Evolutionary conservation across 2,329 filamentous ascomycete species (phyloP).

Genomic region (Coniochaeta sp.): DNA sequence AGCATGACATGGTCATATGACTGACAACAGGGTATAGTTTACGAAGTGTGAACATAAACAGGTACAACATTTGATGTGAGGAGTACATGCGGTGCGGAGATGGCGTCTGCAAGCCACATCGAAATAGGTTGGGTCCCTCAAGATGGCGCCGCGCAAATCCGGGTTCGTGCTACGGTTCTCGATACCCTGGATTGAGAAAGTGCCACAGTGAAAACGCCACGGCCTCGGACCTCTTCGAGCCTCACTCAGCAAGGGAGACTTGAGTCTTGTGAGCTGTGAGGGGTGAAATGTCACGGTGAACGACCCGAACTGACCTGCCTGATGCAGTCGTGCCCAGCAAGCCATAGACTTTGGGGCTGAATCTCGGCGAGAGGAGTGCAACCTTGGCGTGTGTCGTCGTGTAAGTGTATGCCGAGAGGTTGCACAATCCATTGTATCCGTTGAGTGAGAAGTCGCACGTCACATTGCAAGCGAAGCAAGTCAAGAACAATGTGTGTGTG

Average conservation of each 20-base stretch:
- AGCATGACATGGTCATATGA: too few relatives aligned
- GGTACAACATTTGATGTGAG: too few relatives aligned
- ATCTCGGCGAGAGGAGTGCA: too few relatives aligned
- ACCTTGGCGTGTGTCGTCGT: too few relatives aligned
- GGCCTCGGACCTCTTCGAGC: slow-evolving; percentile 3
- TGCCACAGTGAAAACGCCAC: slow-evolving; percentile 6
- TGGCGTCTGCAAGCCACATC: not conserved
- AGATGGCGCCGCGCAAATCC: not conserved
- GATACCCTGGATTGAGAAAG: not conserved
- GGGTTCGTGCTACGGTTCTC: not conserved
- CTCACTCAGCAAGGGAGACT: too few relatives aligned
- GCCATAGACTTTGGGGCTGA: not conserved
- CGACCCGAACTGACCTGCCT: not conserved
- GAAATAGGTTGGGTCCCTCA: not conserved
- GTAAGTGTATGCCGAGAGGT: too few relatives aligned
- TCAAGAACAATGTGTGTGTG: not conserved
- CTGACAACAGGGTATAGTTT: too few relatives aligned
- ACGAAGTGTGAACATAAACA: too few relatives aligned
- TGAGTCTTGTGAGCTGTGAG: too few relatives aligned
- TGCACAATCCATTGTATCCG: not conserved
- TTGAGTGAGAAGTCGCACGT: too few relatives aligned
- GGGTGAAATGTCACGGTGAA: not conserved
- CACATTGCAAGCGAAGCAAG: not conserved
- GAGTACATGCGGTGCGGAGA: too few relatives aligned
- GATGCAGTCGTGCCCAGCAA: not conserved